These are phyloP conservation scores for Syncephalastrum racemosum DNA, from an alignment of 371 early-diverging fungal genomes.

Conservation along the genomic window DNA sequence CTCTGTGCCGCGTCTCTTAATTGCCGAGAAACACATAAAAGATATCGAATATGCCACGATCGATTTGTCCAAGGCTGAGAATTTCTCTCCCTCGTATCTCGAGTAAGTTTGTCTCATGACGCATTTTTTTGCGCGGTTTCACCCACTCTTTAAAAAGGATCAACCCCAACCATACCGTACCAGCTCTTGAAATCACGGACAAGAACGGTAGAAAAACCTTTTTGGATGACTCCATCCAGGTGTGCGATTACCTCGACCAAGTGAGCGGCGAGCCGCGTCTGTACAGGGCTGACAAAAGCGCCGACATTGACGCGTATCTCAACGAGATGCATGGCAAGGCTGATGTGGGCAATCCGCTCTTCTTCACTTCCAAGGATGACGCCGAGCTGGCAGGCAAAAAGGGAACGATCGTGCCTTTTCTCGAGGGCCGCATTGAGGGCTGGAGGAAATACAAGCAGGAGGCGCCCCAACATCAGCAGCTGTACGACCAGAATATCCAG, in stretches of 20 bases:
- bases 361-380: slow-evolving; percentile 27
- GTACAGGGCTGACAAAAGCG: slow-evolving; percentile 9
- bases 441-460: slow-evolving; percentile 22
- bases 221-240: slow-evolving; percentile 21
- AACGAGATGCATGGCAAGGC: slow-evolving; percentile 29
- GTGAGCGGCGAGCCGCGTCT: slow-evolving; percentile 15
- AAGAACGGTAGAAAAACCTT: slow-evolving; percentile 10
- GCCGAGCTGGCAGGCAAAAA: slow-evolving; percentile 29
- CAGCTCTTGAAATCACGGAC: slow-evolving; percentile 27
- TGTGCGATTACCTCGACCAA: slow-evolving; percentile 23
- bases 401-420: slow-evolving; percentile 19
- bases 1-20: slow-evolving; percentile 28
- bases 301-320: slow-evolving; percentile 21
- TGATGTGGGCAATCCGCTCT: slow-evolving; percentile 36
- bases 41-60: slow-evolving; percentile 26
- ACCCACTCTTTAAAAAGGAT: slow-evolving; percentile 4
- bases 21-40: slow-evolving; percentile 25
- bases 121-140: background rate
- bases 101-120: slow-evolving; percentile 4
- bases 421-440: slow-evolving; percentile 30
- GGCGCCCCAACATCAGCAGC: slow-evolving; percentile 22
- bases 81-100: slow-evolving; percentile 32
- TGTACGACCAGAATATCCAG: slow-evolving; percentile 24
- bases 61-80: slow-evolving; percentile 39
- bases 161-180: slow-evolving; percentile 37